Evolutionary conservation across 1,139 yeast genomes (phyloP), one percentile per base, ranked within the genome.

Genomic region (Kodamaea suecica): DNA sequence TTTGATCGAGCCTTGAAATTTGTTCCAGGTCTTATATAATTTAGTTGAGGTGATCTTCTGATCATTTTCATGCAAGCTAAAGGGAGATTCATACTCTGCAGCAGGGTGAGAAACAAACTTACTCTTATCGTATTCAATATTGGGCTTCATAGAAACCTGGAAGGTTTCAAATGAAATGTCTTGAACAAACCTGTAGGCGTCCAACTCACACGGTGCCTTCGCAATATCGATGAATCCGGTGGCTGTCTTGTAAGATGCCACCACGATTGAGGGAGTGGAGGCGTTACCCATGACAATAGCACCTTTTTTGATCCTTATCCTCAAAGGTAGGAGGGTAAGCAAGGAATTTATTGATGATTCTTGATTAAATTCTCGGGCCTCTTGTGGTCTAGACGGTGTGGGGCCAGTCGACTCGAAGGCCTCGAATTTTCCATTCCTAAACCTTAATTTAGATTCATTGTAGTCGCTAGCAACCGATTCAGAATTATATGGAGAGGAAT

Each of bases 281-380:
- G 74, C 66, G 56, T 88, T 90, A 5, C 98, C 98, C 23, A 87
- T 50, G 1, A 87, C 81, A 23, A 86, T 40, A 0, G 95, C 84
- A 1, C 92, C 90, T 38, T 77, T 81, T 31, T 69, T 73, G n/a
- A 84, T 61, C 17, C 63, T 60, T 3, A 83, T 37, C 27, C 75
- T 73, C 1, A 85, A 45, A 0, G 95, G 95, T 19, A 83, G 55
- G 5, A 76, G 41, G 20, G 64, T 60, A 17, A 78, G 51, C 24
- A 61, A 42, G 20, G 44, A 40, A 11, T 29, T 30, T 23, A 32
- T 31, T 15, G 23, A 24, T 3, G 25, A 17, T 9, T 11, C 8
- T 13, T 25, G 15, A 7, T 4, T 25, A 13, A 12, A 25, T 11
- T 13, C 17, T 4, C 23, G 30, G 11, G 9, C 34, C 35, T 8